These are phyloP conservation scores for Xylogone sp. DNA, from an alignment of 2,329 filamentous ascomycete genomes.

Conservation along the genomic window DNA sequence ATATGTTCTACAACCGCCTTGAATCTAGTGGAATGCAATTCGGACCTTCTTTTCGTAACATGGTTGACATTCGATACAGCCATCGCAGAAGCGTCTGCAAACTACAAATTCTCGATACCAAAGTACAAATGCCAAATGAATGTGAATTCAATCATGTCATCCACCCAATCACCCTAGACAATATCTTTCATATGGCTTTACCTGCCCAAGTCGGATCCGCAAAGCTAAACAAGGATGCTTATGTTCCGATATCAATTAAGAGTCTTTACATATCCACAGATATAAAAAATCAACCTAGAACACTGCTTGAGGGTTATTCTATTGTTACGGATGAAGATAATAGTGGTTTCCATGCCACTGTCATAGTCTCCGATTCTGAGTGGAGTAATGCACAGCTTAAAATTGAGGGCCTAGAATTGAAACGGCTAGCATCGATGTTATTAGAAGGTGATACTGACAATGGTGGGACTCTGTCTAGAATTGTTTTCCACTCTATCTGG, in stretches of 20 bases:
- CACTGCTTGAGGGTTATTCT: neutral
- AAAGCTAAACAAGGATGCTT: constrained; percentile 15
- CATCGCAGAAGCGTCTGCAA: neutral
- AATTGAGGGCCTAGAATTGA: neutral
- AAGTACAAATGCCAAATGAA: constrained; percentile 36
- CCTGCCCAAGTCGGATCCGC: neutral
- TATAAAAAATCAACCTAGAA: constrained; percentile 1
- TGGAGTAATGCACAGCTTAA: neutral
- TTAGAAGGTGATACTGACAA: neutral
- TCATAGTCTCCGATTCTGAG: neutral
- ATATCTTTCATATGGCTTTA: constrained; percentile 32
- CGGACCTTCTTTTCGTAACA: constrained; percentile 23
- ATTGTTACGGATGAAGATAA: neutral
- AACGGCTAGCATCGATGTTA: neutral
- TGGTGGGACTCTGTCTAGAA: neutral
- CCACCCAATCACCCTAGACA: constrained; percentile 41
- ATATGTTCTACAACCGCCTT: constrained; percentile 19
- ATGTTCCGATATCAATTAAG: constrained; percentile 5
- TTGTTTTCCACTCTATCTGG: neutral
- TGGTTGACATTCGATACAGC: constrained; percentile 18
- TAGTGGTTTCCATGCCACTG: neutral
- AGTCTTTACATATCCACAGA: constrained; percentile 5
- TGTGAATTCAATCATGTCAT: constrained; percentile 39
- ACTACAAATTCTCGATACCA: constrained; percentile 33
- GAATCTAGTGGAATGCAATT: constrained; percentile 6